Conservation (phyloP, 331 rosid genomes). For the Quercus phellos region DNA sequence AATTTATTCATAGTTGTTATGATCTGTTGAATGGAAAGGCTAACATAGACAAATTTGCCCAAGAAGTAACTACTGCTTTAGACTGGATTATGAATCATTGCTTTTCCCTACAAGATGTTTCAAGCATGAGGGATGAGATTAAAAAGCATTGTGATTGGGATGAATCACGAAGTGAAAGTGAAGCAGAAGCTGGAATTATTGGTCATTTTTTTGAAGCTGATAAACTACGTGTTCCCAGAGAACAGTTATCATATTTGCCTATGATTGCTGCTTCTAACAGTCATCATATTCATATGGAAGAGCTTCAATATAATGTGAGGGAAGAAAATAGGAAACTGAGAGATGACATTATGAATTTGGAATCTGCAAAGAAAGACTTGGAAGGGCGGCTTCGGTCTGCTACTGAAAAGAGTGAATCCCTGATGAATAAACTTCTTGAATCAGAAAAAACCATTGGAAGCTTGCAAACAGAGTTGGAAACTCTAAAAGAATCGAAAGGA, state of each 20-base stretch:
- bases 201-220: slow-evolving; percentile 37
- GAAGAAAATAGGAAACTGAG: slow-evolving; percentile 39
- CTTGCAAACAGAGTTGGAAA: slow-evolving; percentile 54
- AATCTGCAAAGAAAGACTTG: slow-evolving; percentile 45
- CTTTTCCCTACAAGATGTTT: slow-evolving; percentile 84
- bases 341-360: slow-evolving; percentile 33
- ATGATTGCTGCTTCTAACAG: slow-evolving; percentile 28
- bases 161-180: slow-evolving; percentile 69
- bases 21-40: slow-evolving; percentile 54
- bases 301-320: slow-evolving; percentile 26
- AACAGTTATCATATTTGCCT: slow-evolving; percentile 29
- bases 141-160: slow-evolving; percentile 77
- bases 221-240: slow-evolving; percentile 30
- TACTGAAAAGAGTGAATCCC: slow-evolving; percentile 36
- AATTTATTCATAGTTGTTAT: slow-evolving; percentile 57
- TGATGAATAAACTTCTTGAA: slow-evolving; percentile 48
- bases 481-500: slow-evolving; percentile 39
- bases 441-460: slow-evolving; percentile 42
- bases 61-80: slow-evolving; percentile 53
- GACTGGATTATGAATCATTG: slow-evolving; percentile 93
- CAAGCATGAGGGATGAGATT: slow-evolving; percentile 71
- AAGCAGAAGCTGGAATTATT: slow-evolving; percentile 49
- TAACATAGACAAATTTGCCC: slow-evolving; percentile 39
- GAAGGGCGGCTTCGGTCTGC: slow-evolving; percentile 48
- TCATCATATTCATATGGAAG: slow-evolving; percentile 32